These are phyloP conservation scores for Beauveria asiatica DNA, from an alignment of 2,329 filamentous ascomycete genomes.

Conservation along the genomic window DNA sequence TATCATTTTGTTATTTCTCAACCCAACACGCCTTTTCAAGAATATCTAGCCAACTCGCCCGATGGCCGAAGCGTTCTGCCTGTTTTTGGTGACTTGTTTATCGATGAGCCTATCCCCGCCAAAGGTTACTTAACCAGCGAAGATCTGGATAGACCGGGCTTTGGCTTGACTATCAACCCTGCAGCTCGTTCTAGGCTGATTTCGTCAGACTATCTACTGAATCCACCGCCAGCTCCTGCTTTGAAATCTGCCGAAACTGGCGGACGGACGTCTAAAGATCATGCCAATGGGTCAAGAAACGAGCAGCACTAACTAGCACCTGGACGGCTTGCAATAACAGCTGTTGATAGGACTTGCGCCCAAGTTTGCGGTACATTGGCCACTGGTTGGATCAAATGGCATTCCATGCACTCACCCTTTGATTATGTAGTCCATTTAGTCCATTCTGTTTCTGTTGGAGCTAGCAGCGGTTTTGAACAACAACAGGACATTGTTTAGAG, in stretches of 20 bases:
- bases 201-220: constrained; percentile 64
- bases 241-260: constrained; percentile 24
- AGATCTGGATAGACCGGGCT: constrained; percentile 80
- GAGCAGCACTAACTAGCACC: too few relatives aligned
- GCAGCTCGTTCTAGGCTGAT: constrained; percentile 63
- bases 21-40: constrained; percentile 88
- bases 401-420: too few relatives aligned
- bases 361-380: too few relatives aligned
- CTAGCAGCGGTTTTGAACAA: too few relatives aligned
- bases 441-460: too few relatives aligned
- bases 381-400: too few relatives aligned
- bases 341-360: too few relatives aligned
- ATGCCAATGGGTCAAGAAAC: neutral
- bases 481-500: too few relatives aligned
- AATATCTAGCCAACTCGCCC: constrained; percentile 88
- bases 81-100: constrained; percentile 84
- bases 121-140: constrained; percentile 74
- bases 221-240: constrained; percentile 48
- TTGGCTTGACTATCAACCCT: constrained; percentile 81
- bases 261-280: constrained; percentile 1
- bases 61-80: constrained; percentile 85
- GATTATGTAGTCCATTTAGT: too few relatives aligned
- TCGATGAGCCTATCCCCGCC: constrained; percentile 81
- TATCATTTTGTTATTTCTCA: constrained; percentile 96
- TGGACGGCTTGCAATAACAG: too few relatives aligned